Evolutionary conservation across 2,329 filamentous ascomycete genomes (phyloP), one percentile per base, ranked within the genome.

Genomic region (Didymellaceae sp.): DNA sequence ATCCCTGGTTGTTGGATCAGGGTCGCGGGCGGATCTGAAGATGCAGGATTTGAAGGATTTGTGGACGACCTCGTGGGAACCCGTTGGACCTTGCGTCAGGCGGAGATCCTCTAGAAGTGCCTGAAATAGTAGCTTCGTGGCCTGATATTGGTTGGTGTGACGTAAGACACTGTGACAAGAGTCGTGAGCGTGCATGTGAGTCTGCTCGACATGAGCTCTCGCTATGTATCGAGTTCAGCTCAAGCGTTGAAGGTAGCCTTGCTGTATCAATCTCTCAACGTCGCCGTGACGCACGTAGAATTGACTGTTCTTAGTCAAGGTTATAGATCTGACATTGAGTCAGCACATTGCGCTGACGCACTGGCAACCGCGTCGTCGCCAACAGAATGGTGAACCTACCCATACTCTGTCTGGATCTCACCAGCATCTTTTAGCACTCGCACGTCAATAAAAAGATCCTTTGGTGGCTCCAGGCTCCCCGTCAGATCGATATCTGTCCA

Each of bases 381-480:
- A n/a, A n/a, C 11, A 9, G n/a, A 37, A 7, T 24, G 16, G 6
- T 10, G 11, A 38, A 78, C 87, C 74, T 81, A 96, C 89, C 94
- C 94, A 70, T 99, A 99, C 80, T 99, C 95, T 0, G 94, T 99
- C 77, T 99, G 93, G 58, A 99, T 97, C 78, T 99, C 94, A 4
- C 95, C 94, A 1, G 93, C 94, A 77, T 99, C 94, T 72, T 94
- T 97, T 58, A 99, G 77, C 39, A 99, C 94, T 37, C 94, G 82
- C 26, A 99, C 94, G 73, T 99, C 94, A 65, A 99, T 96, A 73
- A 97, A 99, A 44, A 99, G 77, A 74, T 99, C 94, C 63, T 86
- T 85, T n/a, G 94, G 94, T 18, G 94, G 94, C 68, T 96, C 91
- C 68, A 99, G 78, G 67, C 89, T 94, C 24, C 94, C 94, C 2